Evolutionary conservation across 768 basidiomycete species (phyloP), one percentile per base, ranked within the genome.

Genomic region (Fomitopsis serialis): DNA sequence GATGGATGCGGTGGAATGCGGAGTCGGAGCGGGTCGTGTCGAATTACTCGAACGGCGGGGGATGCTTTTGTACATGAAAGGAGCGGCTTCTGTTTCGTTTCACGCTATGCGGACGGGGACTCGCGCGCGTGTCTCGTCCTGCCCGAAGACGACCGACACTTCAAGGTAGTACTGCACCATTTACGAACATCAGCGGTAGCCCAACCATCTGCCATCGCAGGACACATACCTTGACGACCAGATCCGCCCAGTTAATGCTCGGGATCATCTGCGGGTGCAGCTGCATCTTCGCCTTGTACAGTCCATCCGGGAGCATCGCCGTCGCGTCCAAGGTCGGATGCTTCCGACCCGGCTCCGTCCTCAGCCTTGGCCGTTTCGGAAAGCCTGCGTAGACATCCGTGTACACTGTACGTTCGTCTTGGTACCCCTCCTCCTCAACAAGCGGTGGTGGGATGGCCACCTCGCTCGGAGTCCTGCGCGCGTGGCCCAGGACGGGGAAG

Each of bases 151-250:
- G 37, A 89, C 85, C 47, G 84, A 84, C 29, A 86, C 74, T 53
- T 88, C 85, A 52, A 89, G 69, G 64, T 86, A 88, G 68, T 88
- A 88, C 87, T 89, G 61, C 11, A 11, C 29, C n/a, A 58, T 36
- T 2, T 13, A 17, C 44, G 32, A 48, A 29, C 25, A 40, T 55
- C 25, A 56, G 50, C 57, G 45, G 22, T 15, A 17, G 17, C 2
- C 29, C 13, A 1, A 7, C 42, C 5, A 29, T 25, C 17, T 19
- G 15, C 29, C 11, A 35, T 35, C 8, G 23, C 21, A 22, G 32
- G 43, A 43, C 21, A 68, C 75, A 51, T 61, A 87, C 87, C 76
- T 86, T 83, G 46, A 89, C 80, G 49, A 73, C 80, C 17, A 89
- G 59, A 9, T 86, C 85, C 44, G 73, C 70, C 83, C 86, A 87